A percentile compares a stretch with the other conserved stretches of the same genome.
Conservation (phyloP, 345 rosid species). For the Camelina hispida region DNA sequence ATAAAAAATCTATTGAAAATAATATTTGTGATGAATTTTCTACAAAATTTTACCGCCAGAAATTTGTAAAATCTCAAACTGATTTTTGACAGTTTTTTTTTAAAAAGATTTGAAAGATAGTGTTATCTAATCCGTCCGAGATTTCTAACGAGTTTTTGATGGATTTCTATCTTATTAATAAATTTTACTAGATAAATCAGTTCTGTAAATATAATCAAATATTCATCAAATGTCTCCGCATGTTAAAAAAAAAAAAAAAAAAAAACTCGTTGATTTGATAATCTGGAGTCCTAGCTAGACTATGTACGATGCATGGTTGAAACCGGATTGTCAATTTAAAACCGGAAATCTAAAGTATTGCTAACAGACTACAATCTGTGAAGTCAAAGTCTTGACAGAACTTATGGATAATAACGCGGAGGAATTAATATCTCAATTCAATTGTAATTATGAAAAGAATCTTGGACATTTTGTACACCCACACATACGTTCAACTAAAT, state of each 20-base stretch:
- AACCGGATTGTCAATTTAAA: conserved; percentile 19
- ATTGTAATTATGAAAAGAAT: conserved; percentile 34
- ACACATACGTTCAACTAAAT: conserved; percentile 16
- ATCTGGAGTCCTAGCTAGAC: not conserved
- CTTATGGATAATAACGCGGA: conserved; percentile 11
- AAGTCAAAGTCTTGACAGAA: conserved; percentile 34
- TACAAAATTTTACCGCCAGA: too few species aligned
- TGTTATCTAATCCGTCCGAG: too few species aligned
- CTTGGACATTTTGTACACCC: conserved; percentile 38
- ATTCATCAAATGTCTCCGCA: not conserved
- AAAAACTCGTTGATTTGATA: not conserved
- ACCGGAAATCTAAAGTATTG: not conserved
- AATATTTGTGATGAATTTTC: too few species aligned
- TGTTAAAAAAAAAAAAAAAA: not conserved
- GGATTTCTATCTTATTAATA: too few species aligned
- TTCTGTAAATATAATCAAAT: not conserved
- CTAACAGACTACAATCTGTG: not conserved
- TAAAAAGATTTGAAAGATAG: too few species aligned
- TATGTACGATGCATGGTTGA: not conserved
- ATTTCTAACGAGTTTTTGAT: too few species aligned
- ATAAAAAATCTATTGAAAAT: too few species aligned
- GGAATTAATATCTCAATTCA: conserved; percentile 1
- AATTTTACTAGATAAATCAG: too few species aligned
- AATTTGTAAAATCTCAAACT: too few species aligned
- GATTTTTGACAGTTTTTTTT: too few species aligned